A percentile compares a stretch with the other conserved stretches of the same genome.
Evolutionary conservation across 371 early-diverging fungal species (phyloP).

Genomic region (Mucor saturninus): DNA sequence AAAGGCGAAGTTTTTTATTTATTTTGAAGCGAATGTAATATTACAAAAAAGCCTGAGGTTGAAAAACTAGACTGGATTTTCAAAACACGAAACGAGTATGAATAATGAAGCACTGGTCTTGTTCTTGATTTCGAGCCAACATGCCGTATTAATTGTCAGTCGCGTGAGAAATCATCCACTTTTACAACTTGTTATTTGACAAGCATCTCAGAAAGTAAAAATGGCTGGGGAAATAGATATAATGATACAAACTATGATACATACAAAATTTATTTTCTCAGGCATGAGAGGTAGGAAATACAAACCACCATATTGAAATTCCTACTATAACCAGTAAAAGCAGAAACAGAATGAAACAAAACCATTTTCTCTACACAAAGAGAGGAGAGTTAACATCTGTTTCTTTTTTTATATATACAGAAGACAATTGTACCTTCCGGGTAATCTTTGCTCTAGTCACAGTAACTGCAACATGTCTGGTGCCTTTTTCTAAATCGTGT

Average conservation of each 20-base stretch:
- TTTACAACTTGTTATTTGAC: no score
- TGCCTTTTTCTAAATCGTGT: slow-evolving; percentile 66
- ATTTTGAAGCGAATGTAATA: not conserved
- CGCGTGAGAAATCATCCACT: no score
- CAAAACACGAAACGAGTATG: no score
- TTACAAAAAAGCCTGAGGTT: not conserved
- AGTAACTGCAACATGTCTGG: slow-evolving; percentile 63
- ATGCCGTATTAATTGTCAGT: no score
- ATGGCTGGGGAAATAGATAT: no score
- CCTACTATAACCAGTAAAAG: slow-evolving; percentile 39
- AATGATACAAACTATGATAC: not conserved
- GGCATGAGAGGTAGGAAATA: slow-evolving; percentile 3
- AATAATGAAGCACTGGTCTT: no score
- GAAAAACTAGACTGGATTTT: no score
- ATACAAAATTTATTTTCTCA: not conserved
- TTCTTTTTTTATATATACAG: not conserved
- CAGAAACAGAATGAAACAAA: slow-evolving; percentile 40
- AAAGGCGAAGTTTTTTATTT: not conserved
- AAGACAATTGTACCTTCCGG: slow-evolving; percentile 43
- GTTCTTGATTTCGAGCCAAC: no score
- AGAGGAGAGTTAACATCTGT: no score
- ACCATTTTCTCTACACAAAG: slow-evolving; percentile 53
- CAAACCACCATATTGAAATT: slow-evolving; percentile 35
- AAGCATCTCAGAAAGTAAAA: no score
- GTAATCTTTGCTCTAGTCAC: slow-evolving; percentile 65